phyloP scores from a whole-genome alignment of 164 flowering plant species.

The Piper betle region DNA sequence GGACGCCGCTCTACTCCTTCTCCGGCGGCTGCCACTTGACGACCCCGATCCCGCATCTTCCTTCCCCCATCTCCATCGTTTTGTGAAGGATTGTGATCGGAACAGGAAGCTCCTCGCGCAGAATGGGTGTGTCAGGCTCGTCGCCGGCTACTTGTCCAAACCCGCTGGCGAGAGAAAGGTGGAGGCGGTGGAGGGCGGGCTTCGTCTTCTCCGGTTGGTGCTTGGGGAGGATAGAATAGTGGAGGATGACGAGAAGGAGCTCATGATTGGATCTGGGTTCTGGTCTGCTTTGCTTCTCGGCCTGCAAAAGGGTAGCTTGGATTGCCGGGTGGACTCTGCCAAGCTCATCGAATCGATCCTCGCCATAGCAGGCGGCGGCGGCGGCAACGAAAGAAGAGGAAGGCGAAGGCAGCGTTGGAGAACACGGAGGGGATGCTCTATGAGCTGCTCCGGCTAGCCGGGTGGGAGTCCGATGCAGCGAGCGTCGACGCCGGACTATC shows the following conservation, averaged over 20 bases:
- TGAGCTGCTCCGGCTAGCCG: constrained; percentile 23
- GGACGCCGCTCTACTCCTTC: neutral
- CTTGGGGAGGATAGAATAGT: constrained; percentile 7
- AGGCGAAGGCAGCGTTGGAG: constrained; percentile 18
- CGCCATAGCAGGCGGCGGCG: neutral
- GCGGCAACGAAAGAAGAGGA: constrained; percentile 8
- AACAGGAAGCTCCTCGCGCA: constrained; percentile 30
- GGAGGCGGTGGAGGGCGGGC: constrained; percentile 13
- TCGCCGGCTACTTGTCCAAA: constrained; percentile 22
- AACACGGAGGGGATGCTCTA: constrained; percentile 28
- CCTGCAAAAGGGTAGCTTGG: constrained; percentile 24
- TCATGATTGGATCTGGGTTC: neutral
- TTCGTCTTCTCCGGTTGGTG: constrained; percentile 25
- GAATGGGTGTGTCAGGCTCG: constrained; percentile 26
- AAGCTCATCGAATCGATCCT: constrained; percentile 31
- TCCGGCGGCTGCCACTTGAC: neutral
- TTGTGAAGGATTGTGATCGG: constrained; percentile 30
- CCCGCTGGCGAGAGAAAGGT: constrained; percentile 3
- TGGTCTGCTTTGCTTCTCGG: constrained; percentile 19
- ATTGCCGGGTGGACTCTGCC: constrained; percentile 24
- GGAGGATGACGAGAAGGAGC: neutral
- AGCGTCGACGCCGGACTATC: constrained; percentile 36
- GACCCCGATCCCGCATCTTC: neutral
- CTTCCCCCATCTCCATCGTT: constrained; percentile 11
- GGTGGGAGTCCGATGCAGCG: constrained; percentile 15